phyloP scores from a whole-genome alignment of 1,284 basidiomycete genomes.

The Pascua sp. region DNA sequence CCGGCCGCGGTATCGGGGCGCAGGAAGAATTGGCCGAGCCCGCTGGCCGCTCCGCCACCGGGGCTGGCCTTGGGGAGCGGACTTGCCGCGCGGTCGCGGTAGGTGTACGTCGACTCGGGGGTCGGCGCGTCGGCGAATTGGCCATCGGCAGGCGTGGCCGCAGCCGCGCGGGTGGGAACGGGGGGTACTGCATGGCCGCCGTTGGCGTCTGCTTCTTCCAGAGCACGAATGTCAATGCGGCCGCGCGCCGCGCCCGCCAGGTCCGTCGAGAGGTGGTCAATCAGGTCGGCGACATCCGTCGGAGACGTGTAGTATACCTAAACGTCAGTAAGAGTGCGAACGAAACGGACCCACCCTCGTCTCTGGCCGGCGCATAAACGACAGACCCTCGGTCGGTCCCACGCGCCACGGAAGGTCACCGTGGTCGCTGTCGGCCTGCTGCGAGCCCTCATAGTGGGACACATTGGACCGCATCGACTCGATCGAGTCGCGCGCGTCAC shows the following conservation, averaged over 20 bases:
- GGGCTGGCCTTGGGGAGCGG: no score
- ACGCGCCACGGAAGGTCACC: slow-evolving; percentile 15
- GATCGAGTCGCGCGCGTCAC: slow-evolving; percentile 2
- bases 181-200: neutral
- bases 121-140: slow-evolving; percentile 13
- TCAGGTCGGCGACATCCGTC: slow-evolving; percentile 43
- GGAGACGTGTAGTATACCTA: slow-evolving; percentile 40
- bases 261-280: slow-evolving; percentile 39
- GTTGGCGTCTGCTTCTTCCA: neutral
- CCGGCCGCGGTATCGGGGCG: no score
- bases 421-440: neutral
- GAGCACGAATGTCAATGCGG: slow-evolving; percentile 37
- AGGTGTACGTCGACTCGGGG: neutral
- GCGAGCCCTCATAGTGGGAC: neutral
- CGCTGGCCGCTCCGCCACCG: no score
- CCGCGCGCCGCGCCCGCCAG: slow-evolving; percentile 33
- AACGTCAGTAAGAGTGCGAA: no score
- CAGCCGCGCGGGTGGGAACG: neutral
- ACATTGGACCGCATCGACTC: neutral
- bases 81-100: no score
- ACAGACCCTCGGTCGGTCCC: slow-evolving; percentile 10
- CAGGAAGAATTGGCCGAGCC: no score
- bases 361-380: slow-evolving; percentile 25
- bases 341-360: slow-evolving; percentile 25
- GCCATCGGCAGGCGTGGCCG: neutral